Conservation (phyloP, 306 rosid genomes). For the Purshia tridentata region DNA sequence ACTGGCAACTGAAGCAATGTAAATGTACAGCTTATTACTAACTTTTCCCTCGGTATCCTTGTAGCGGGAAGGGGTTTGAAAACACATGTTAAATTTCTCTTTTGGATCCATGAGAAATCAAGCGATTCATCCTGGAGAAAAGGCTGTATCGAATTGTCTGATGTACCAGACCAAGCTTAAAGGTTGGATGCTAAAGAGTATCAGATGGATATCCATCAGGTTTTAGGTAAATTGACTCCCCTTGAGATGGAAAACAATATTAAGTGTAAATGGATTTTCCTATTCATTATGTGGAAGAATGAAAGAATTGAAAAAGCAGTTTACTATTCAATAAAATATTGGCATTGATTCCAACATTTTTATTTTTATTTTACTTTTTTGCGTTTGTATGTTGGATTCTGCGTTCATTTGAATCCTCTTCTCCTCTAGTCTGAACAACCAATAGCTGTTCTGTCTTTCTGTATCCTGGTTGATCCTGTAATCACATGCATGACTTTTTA, state of each 20-base stretch:
- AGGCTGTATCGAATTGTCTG: not conserved
- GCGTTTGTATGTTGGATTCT: not conserved
- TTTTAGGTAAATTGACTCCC: conserved; percentile 7
- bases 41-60: not conserved
- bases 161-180: not conserved
- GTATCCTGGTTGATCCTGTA: not conserved
- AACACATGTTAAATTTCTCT: conserved; percentile 5
- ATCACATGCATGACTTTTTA: not conserved
- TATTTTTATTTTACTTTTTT: no score
- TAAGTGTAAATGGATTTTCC: not conserved
- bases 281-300: not conserved
- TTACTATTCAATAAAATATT: not conserved
- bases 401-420: conserved; percentile 8
- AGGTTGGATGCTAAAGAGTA: not conserved
- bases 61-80: conserved; percentile 15
- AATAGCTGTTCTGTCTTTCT: not conserved
- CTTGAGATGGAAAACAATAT: not conserved
- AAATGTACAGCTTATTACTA: not conserved
- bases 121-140: conserved; percentile 23
- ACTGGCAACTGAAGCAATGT: conserved; percentile 17
- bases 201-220: not conserved
- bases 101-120: conserved; percentile 12
- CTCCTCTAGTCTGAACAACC: not conserved
- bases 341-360: not conserved
- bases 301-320: not conserved